Base-by-base conservation (phyloP, 192 early-diverging fungal species). In the Coemansia sp. region DNA sequence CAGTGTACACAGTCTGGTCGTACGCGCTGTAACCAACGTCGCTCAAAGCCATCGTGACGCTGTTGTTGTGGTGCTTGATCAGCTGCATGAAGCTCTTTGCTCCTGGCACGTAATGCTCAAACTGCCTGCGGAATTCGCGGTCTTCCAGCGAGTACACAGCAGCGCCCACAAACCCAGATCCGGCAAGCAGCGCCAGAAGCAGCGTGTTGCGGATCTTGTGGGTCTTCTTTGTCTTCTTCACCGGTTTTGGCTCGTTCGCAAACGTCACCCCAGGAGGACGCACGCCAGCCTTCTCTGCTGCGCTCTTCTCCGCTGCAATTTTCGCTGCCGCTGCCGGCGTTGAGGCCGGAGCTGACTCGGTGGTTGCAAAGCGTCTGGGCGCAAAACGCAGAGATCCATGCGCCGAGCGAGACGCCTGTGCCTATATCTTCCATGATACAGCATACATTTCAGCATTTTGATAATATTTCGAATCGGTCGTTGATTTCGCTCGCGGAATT, bases 1-100 rank as follows among this genome's bases (percentile, higher is more conserved):
- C 58, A 21, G 70, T 73, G 49, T 82, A 69, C 16, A 48, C 73
- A 21, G 73, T 35, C 21, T 88, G 73, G 38, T 75, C 78, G 45
- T 86, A 84, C 24, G 83, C 83, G 27, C 84, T 73, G 46, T 69
- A 81, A 16, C 87, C 82, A 31, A 88, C 82, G 35, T 88, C 76
- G 58, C 83, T 78, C 56, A 61, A 23, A 8, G 69, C 64, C 63
- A 76, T 64, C 12, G 60, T 48, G 22, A 79, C 61, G 59, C 79
- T 83, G 33, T 73, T 73, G 21, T 81, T 60, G 27, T 83, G 59
- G 56, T 83, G 69, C 30, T 77, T 67, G 23, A 82, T 74, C 55
- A 81, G 81, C 47, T 80, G 69, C 54, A 85, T 69, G 32, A 83
- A 67, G 49, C 70, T 65, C 30, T 75, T 58, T 40, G 73, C 86